Base-by-base conservation (phyloP, 148 eudicot genomes). In the Salicornia ramosissima region DNA sequence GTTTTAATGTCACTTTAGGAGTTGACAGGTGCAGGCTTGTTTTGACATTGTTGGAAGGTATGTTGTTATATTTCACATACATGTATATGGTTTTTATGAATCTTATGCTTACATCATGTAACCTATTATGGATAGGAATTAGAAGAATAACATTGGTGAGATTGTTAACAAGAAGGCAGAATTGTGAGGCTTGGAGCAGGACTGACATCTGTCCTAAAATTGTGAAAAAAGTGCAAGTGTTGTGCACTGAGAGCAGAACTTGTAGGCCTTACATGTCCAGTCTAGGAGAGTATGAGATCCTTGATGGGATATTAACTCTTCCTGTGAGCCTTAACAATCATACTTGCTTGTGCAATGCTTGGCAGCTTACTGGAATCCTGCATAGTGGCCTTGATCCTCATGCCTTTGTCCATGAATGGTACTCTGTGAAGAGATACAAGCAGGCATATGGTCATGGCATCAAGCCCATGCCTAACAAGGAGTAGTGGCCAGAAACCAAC, bases 301-400 rank as follows among this genome's bases (percentile, higher is more conserved):
- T 15, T 18, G 67, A 63, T 40, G 67, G 67, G 1, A 63, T 7
- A 2, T 36, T 28, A 4, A 18, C n/a, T 14, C 22, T 63, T 24
- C 18, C 25, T 0, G 67, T 63, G 2, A 34, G 47, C 13, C 22
- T 63, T 28, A 63, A n/a, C 22, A 40, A 40, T 1, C 24, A 11
- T 2, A 63, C 60, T 25, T 56, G 60, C 6, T 0, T 4, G 14
- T 56, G 33, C 13, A 30, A 30, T 11, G 31, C 28, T 2, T 63
- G 67, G 47, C 67, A 63, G 10, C 13, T 40, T 5, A 63, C 49
- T 63, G 67, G 67, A 6, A 63, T 63, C 13, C 67, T 63, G 0
- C 2, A 22, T 21, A 13, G 9, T 9, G 25, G 45, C 6, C 2
- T 34, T 10, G 49, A 39, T 10, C 49, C 50, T 8, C 31, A 11